Base-by-base conservation (phyloP, 1,284 basidiomycete genomes). In the Thecaphora frezii region DNA sequence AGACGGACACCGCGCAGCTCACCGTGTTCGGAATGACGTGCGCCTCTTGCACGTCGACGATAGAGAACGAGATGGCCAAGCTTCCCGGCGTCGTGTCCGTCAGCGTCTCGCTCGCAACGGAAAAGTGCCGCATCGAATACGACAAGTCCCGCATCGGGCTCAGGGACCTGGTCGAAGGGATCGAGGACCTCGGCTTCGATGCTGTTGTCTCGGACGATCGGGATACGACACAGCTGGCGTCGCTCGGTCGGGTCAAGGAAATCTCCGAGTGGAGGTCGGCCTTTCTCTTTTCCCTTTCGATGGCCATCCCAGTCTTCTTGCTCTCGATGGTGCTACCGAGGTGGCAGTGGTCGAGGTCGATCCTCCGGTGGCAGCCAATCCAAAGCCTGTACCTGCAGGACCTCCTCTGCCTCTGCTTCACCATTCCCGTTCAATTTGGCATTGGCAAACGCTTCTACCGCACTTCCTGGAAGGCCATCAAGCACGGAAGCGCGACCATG, bases 371-470 rank as follows among this genome's bases (percentile, higher is more conserved):
- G 62, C 50, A 82, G 62, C 69, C 65, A 4, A 48, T 73, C 0
- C 39, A 58, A 0, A 65, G 64, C 12, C 57, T 97, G 46, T 92
- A 90, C 74, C 81, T 97, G 22, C 89, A 89, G 37, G 91, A 98
- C 78, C 54, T 94, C 22, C 79, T 93, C n/a, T 85, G 88, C 59
- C 82, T 94, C 40, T 52, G 84, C n/a, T 83, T 98, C 51, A 93
- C 93, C 7, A 87, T 93, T 1, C 94, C 93, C 1, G 88, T 92
- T 1, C 96, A 98, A 77, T 91, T 93, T 72, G 96, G 90, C 85
- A 83, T 97, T 44, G 96, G 93, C 2, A 81, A 81, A 50, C 87
- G 87, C 62, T 97, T 98, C 82, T 97, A 97, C 79, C 83, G 83
- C 45, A 89, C 88, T 54, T 91, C 93, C 4, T 97, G 85, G 83